A percentile compares a stretch with the other conserved stretches of the same genome.
Conservation (phyloP, 2,329 filamentous ascomycete genomes). For the Ophiocordyceps camponoti-saundersi region DNA sequence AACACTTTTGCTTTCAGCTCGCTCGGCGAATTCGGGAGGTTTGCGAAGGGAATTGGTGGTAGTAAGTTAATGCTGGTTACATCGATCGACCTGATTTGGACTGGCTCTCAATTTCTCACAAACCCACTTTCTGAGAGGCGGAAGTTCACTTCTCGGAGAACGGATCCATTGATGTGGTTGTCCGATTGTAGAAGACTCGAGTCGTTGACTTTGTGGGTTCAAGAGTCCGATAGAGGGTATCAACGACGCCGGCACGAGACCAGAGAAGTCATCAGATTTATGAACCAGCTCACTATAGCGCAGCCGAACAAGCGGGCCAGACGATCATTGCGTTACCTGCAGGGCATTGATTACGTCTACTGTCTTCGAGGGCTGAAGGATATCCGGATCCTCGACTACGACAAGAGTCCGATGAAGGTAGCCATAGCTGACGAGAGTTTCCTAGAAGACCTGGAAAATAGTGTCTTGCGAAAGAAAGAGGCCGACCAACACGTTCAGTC, state of each 20-base stretch:
- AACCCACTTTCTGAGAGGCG: neutral
- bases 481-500: neutral
- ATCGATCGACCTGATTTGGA: neutral
- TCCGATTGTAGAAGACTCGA: neutral
- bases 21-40: neutral
- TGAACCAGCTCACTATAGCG: neutral
- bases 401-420: neutral
- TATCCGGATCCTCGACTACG: neutral
- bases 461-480: neutral
- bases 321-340: neutral
- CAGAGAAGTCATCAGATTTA: neutral
- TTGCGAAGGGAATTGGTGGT: neutral
- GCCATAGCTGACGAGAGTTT: neutral
- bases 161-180: neutral
- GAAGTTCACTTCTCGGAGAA: neutral
- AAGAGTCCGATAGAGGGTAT: neutral
- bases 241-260: neutral
- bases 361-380: neutral
- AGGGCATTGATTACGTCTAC: neutral
- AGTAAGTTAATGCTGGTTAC: neutral
- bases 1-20: conserved; percentile 1
- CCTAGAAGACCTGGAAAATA: neutral
- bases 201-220: neutral
- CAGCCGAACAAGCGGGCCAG: neutral
- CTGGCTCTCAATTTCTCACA: neutral